Evolutionary conservation across 306 rosid genomes (phyloP).

Genomic region (Sicyos baderoa): DNA sequence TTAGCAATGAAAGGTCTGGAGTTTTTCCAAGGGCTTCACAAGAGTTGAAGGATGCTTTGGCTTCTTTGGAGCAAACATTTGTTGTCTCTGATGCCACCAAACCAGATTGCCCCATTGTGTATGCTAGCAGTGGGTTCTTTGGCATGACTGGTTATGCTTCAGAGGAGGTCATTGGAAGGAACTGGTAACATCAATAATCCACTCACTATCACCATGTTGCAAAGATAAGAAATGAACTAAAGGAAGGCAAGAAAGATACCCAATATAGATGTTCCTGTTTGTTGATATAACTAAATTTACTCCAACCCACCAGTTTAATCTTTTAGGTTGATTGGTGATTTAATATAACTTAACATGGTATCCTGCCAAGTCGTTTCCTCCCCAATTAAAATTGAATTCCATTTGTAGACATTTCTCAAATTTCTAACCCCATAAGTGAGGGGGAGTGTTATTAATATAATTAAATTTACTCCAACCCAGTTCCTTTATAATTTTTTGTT

Average conservation of each 20-base stretch:
- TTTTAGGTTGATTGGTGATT: no score
- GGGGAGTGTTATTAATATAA: no score
- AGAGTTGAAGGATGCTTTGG: constrained; percentile 71
- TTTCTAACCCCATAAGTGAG: no score
- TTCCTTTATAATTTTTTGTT: not conserved
- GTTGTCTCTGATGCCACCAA: constrained; percentile 93
- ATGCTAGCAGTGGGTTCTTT: constrained; percentile 87
- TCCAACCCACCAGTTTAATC: no score
- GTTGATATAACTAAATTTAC: no score
- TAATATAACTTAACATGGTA: no score
- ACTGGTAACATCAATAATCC: constrained; percentile 43
- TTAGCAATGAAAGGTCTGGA: constrained; percentile 28
- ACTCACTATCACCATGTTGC: not conserved
- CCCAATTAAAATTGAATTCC: no score
- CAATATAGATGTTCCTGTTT: not conserved
- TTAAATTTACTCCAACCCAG: no score
- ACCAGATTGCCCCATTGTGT: constrained; percentile 91
- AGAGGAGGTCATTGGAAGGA: constrained; percentile 77
- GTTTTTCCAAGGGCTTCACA: constrained; percentile 60
- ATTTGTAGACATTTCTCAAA: no score
- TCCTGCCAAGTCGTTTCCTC: no score
- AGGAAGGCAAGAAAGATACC: not conserved
- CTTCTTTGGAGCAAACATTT: constrained; percentile 75
- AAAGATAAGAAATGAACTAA: not conserved
- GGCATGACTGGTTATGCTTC: constrained; percentile 83